Conservation (phyloP, 441 rosid genomes). For the Cnidoscolus chayamansa region DNA sequence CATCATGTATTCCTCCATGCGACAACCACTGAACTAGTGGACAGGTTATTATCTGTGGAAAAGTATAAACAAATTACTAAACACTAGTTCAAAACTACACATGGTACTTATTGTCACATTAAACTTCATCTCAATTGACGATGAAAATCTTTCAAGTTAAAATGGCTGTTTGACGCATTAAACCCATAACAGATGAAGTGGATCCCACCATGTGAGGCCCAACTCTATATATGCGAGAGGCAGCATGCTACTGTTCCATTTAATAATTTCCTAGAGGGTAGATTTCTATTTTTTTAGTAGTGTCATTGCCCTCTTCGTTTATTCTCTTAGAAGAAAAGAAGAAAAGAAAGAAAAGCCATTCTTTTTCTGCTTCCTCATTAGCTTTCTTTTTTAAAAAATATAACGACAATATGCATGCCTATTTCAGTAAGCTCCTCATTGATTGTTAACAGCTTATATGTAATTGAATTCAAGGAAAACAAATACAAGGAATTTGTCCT, state of each 20-base stretch:
- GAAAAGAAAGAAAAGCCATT: too few species aligned
- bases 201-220: neutral
- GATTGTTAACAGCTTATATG: too few species aligned
- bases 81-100: neutral
- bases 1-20: constrained; percentile 23
- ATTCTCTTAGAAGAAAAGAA: neutral
- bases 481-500: neutral
- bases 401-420: neutral
- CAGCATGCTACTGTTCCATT: neutral
- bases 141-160: neutral
- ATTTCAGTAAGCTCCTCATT: neutral
- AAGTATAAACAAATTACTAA: neutral
- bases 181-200: neutral
- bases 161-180: neutral
- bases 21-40: constrained; percentile 45
- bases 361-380: neutral
- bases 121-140: neutral
- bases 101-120: too few species aligned
- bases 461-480: too few species aligned
- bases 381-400: neutral
- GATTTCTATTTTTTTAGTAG: neutral
- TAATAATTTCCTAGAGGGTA: neutral
- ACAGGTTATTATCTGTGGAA: constrained; percentile 37
- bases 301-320: neutral
- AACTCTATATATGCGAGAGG: neutral